phyloP scores from a whole-genome alignment of 2,329 filamentous ascomycete genomes.

The Aspergillus brasiliensis region DNA sequence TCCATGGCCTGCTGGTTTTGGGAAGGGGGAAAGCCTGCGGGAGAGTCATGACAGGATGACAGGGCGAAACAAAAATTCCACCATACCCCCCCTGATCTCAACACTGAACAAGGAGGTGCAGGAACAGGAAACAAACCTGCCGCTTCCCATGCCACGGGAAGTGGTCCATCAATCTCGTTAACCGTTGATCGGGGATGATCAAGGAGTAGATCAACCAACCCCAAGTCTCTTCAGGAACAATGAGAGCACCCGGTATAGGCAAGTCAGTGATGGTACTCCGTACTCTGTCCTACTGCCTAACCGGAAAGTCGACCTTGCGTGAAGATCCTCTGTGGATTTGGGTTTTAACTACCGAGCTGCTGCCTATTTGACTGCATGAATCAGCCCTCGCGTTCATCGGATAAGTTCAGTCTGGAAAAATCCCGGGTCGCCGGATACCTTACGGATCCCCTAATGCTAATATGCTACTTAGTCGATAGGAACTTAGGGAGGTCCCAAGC shows the following conservation, averaged over 20 bases:
- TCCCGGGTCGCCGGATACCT: background rate
- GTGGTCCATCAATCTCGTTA: background rate
- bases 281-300: background rate
- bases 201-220: background rate
- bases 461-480: background rate
- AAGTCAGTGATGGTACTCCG: too few relatives aligned
- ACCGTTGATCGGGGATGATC: background rate
- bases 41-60: background rate
- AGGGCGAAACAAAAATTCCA: background rate
- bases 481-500: background rate
- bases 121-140: background rate
- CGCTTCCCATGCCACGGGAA: background rate
- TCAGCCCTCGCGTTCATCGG: background rate
- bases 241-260: background rate
- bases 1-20: background rate
- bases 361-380: slow-evolving; percentile 4
- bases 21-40: background rate
- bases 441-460: background rate
- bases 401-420: background rate
- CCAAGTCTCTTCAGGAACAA: background rate
- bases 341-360: slow-evolving; percentile 1
- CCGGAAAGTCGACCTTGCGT: background rate
- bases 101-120: background rate
- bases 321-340: background rate
- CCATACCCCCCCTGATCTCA: background rate